Evolutionary conservation across 768 basidiomycete genomes (phyloP), one percentile per base, ranked within the genome.

Genomic region (Tephrocybe rancida): DNA sequence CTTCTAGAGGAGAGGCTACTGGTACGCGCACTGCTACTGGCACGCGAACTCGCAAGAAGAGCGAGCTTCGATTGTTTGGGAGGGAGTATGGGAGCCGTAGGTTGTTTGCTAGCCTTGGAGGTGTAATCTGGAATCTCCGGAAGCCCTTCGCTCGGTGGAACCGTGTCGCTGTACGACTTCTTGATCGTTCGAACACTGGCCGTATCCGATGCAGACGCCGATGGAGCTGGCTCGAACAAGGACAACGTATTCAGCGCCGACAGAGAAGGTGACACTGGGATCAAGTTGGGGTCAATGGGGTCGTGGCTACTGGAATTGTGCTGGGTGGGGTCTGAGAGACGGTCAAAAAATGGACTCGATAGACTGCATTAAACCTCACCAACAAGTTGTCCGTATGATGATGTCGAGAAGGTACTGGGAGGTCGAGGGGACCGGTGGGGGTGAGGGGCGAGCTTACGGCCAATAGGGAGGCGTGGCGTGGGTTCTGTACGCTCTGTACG

Each of bases 21-120:
- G 2, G 83, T 78, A 52, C 85, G 74, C 8, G 86, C 87, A 59
- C 80, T 86, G 25, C 76, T 76, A 50, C 81, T 82, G 2, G 83
- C 78, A 52, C 85, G 74, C 8, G 86, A 87, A 59, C 80, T 86
- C 10, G 89, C 88, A 18, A 91, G 70, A 54, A 78, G 76, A 1
- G 87, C 84, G 34, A 92, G 70, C 61, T 88, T 91, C 7, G 89
- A 90, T 56, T 80, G 82, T 61, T 76, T 81, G 13, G 71, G 65
- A 26, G 70, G 65, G 37, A 53, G 55, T 21, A 44, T 22, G 1
- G 54, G 61, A 32, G 44, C 25, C 16, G 41, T 46, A 2, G 53
- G 37, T 16, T 57, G 57, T 27, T 57, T 52, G 37, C 48, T 66
- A 52, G 78, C 78, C 67, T 78, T 81, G 32, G 82, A 82, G 51